These are phyloP conservation scores for Tillandsia fasciculata DNA, from an alignment of 176 grass and related monocot species.

Conservation along the genomic window DNA sequence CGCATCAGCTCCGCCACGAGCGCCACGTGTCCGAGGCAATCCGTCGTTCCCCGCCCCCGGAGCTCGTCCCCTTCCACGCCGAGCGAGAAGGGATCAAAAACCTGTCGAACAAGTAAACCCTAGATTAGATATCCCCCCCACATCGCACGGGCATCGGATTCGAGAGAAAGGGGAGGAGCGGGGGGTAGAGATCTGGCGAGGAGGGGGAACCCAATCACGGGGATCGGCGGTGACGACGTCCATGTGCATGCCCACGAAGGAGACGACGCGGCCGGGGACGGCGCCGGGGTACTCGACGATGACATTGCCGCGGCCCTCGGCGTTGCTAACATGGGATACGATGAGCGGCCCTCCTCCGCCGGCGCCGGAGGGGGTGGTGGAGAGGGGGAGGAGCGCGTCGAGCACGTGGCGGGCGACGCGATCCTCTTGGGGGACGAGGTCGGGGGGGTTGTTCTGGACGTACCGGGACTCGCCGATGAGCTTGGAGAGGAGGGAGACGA, in stretches of 20 bases:
- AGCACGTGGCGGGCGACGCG: constrained; percentile 76
- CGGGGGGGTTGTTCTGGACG: constrained; percentile 87
- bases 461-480: constrained; percentile 62
- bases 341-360: constrained; percentile 59
- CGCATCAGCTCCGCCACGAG: constrained; percentile 81
- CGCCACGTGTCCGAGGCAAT: constrained; percentile 89
- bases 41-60: constrained; percentile 68
- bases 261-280: constrained; percentile 46
- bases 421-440: constrained; percentile 57
- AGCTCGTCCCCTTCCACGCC: constrained; percentile 74
- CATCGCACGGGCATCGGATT: not conserved
- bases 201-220: constrained; percentile 37
- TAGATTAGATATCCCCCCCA: not conserved
- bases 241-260: constrained; percentile 98
- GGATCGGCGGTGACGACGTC: constrained; percentile 83
- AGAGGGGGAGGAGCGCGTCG: constrained; percentile 49
- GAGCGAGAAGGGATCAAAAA: constrained; percentile 79
- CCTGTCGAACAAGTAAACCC: constrained; percentile 25
- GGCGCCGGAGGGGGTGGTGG: constrained; percentile 26
- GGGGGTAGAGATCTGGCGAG: not conserved
- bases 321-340: constrained; percentile 54
- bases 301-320: constrained; percentile 71
- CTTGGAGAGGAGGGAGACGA: constrained; percentile 56
- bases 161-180: not conserved
- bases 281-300: constrained; percentile 85